phyloP scores from a whole-genome alignment of 768 basidiomycete genomes.

The Imleria badia region DNA sequence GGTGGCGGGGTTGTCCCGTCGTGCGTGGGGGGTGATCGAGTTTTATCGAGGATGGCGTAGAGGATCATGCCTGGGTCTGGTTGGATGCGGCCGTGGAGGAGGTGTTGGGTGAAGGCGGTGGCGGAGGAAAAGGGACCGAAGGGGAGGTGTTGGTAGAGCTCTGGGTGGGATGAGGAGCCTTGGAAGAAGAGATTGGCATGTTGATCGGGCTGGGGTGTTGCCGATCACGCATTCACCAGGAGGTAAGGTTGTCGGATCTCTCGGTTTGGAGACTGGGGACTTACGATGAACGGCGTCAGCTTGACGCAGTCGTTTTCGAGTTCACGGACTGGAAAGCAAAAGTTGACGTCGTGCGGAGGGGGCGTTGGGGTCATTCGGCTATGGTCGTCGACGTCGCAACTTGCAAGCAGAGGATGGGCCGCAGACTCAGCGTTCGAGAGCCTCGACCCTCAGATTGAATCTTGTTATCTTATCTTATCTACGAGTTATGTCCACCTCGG shows the following conservation, averaged over 20 bases:
- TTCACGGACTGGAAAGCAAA: constrained; percentile 48
- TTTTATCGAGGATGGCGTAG: constrained; percentile 58
- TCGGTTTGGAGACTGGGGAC: constrained; percentile 7
- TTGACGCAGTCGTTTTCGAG: constrained; percentile 50
- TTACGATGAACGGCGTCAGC: constrained; percentile 51
- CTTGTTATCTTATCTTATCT: too few species aligned
- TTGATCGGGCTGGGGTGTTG: constrained; percentile 37
- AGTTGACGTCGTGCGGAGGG: constrained; percentile 38
- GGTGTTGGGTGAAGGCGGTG: constrained; percentile 35
- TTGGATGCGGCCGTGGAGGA: constrained; percentile 38
- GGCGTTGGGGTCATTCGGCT: too few species aligned
- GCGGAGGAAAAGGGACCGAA: constrained; percentile 47
- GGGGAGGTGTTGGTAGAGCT: constrained; percentile 48
- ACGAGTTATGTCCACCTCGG: too few species aligned
- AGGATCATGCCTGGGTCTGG: constrained; percentile 36
- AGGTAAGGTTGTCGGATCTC: too few species aligned
- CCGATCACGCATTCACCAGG: too few species aligned
- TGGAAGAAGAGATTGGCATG: constrained; percentile 44
- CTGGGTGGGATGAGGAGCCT: constrained; percentile 34
- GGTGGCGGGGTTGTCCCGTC: background rate
- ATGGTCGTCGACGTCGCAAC: too few species aligned
- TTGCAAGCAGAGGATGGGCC: too few species aligned
- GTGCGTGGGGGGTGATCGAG: constrained; percentile 13
- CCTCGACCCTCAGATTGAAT: too few species aligned
- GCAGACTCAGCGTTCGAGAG: too few species aligned